Evolutionary conservation across 129 eudicot species (phyloP), one percentile per base, ranked within the genome.

Genomic region (Centaurea solstitialis): DNA sequence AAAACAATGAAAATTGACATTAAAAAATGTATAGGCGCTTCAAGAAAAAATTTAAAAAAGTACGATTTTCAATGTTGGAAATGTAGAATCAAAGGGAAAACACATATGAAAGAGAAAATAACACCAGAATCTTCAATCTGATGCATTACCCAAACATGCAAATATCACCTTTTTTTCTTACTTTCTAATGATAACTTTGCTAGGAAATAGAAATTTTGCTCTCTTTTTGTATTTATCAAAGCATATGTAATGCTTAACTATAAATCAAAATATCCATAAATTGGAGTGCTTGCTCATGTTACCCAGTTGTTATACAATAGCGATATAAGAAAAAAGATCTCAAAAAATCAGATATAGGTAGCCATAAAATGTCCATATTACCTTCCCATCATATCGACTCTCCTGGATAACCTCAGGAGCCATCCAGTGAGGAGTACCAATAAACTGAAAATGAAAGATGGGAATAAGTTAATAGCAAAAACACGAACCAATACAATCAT

Each of bases 341-440:
- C 72, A 70, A 70, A 9, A 69, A 65, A 13, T 70, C 75, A 7
- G 18, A 70, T 64, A 35, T 37, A 38, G 65, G 72, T 72, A 21
- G 81, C 40, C 13, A 50, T 66, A 72, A 76, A 64, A 68, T 65
- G 47, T 37, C 64, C 11, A 70, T 57, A 35, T 68, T 89, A 95
- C 99, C 99, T 95, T 95, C 47, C 97, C 99, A 74, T 95, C 99
- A 33, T 95, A 95, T 77, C 98, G 92, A 76, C 99, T 95, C 84
- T 92, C 99, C 85, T 95, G 99, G 85, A 95, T 95, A 87, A 95
- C 97, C 86, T 95, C 99, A 74, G 99, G 99, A 75, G 99, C 99
- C 99, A 95, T 95, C 99, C 99, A 95, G 81, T 95, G 99, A 59
- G 99, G 99, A 53, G 99, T 95, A 61, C 99, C 99, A 82, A 95